Conservation (phyloP, 1,284 basidiomycete genomes). For the Heterobasidion annosum region DNA sequence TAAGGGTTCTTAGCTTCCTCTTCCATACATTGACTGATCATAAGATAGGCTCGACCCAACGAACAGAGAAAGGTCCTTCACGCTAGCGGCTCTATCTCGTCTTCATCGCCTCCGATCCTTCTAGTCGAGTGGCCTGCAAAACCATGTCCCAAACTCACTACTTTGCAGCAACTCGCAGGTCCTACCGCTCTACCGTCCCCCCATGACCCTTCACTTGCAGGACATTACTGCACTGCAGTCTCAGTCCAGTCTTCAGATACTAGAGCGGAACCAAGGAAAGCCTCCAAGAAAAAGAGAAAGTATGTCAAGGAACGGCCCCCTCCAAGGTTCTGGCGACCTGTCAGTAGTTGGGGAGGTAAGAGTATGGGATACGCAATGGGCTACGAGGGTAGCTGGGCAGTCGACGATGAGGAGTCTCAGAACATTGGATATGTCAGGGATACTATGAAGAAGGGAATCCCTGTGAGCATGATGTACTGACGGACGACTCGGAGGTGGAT, state of each 20-base stretch:
- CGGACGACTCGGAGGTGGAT: too few relatives aligned
- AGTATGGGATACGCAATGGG: conserved; percentile 24
- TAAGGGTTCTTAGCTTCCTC: conserved; percentile 11
- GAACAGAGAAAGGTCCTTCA: conserved; percentile 10
- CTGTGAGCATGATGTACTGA: background rate
- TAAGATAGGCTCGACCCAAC: conserved; percentile 9
- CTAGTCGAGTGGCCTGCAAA: conserved; percentile 4
- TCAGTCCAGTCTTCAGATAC: background rate
- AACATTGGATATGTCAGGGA: conserved; percentile 19
- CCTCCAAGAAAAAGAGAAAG: background rate
- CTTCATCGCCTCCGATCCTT: conserved; percentile 5
- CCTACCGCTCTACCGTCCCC: background rate
- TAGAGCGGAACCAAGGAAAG: background rate
- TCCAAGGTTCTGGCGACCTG: conserved; percentile 22
- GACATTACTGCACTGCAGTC: background rate
- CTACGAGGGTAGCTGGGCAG: conserved; percentile 21
- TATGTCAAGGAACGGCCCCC: conserved; percentile 13
- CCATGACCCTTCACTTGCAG: background rate
- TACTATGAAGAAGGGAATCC: conserved; percentile 18
- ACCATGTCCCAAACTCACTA: too few relatives aligned
- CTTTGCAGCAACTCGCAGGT: background rate
- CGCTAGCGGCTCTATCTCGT: conserved; percentile 3
- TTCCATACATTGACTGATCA: background rate
- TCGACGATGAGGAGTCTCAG: conserved; percentile 10
- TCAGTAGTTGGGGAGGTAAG: conserved; percentile 19